Percentiles rank a stretch among this genome's conserved stretches.
Conservation (phyloP, 352 stramenopile species). For the Phytophthora melonis region DNA sequence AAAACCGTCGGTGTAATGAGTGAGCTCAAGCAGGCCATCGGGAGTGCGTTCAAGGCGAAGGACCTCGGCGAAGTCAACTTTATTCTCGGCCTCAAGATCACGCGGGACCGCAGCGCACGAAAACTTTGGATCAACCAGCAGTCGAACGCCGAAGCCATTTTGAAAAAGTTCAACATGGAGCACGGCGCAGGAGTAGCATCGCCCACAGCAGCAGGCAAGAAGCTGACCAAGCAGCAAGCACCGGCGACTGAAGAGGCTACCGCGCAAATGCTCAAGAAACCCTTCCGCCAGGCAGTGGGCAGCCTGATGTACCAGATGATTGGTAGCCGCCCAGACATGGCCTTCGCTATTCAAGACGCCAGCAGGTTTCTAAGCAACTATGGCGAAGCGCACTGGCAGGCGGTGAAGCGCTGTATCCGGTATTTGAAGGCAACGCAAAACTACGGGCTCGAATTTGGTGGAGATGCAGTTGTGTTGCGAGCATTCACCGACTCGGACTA, state of each 20-base stretch:
- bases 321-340: conserved; percentile 20
- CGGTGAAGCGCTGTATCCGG: conserved; percentile 9
- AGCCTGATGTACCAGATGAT: conserved; percentile 39
- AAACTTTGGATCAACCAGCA: too few species aligned
- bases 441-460: conserved; percentile 13
- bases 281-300: conserved; percentile 25
- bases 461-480: not conserved
- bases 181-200: not conserved
- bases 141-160: too few species aligned
- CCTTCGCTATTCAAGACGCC: conserved; percentile 22
- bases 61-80: too few species aligned
- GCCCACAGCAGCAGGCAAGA: conserved; percentile 2
- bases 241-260: conserved; percentile 13
- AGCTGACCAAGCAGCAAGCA: conserved; percentile 6
- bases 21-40: too few species aligned
- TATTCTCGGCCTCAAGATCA: too few species aligned
- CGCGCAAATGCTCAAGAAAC: conserved; percentile 10
- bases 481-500: conserved; percentile 17
- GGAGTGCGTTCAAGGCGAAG: too few species aligned
- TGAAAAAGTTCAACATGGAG: conserved; percentile 28
- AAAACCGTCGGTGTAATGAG: too few species aligned
- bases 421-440: conserved; percentile 20
- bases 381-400: conserved; percentile 15
- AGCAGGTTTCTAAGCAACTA: conserved; percentile 12
- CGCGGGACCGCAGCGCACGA: too few species aligned